Evolutionary conservation across 208 protist species (phyloP), one percentile per base, ranked within the genome.

Genomic region (Strigomonas culicis): DNA sequence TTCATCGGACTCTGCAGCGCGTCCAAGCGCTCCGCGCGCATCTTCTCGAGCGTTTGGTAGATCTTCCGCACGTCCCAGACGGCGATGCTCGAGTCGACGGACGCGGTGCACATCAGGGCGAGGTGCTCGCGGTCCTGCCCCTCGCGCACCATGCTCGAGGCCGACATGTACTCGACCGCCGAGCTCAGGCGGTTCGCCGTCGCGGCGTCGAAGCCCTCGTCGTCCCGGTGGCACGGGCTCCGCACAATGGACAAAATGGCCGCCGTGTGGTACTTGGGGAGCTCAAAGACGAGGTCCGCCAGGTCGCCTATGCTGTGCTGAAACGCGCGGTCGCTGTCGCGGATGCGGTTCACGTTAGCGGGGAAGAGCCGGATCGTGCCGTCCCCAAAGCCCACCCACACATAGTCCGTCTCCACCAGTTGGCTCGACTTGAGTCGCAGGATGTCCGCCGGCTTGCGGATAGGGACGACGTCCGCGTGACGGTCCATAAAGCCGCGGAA

Each of bases 311-410:
- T 80, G 13, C 71, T 70, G 27, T 88, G 60, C 17, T 79, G 59
- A 10, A 50, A 69, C n/a, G 84, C 81, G 31, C 77, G 74, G 34
- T 86, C 86, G 21, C 63, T 66, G 1, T 81, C 72, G 28, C 77
- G 77, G 53, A 92, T 63, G 32, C 72, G 63, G 25, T 79, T 62
- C 36, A 66, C 66, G 63, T 87, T 70, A 10, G 84, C 79, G 2
- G 84, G 87, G 44, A 96, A 66, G 4, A 96, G 72, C 0, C 90
- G 84, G n/a, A 96, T 79, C 25, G 79, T 68, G 27, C 90, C 90
- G 59, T 96, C 90, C n/a, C 74, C 63, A 43, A 93, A 82, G 30
- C 90, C 90, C 17, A 91, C 81, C 90, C 90, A 96, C 21, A 96
- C 84, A 64, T 91, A 96, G 70, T 96, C 90, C 1, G 90, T 92